Evolutionary conservation across 306 rosid species (phyloP).

Genomic region (Vigna radiata): DNA sequence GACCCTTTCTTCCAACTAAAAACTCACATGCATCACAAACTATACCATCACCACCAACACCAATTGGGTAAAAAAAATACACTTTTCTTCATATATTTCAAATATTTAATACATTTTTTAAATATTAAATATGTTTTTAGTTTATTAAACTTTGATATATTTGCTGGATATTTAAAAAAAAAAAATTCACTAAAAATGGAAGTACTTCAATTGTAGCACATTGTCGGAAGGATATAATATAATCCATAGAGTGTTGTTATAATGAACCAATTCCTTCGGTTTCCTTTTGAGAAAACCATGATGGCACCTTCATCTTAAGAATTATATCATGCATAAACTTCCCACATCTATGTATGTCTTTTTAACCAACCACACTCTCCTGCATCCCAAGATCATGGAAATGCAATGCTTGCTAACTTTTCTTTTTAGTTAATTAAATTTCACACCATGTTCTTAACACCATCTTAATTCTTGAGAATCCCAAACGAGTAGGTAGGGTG

Average conservation of each 20-base stretch:
- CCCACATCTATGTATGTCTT: neutral
- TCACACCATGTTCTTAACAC: neutral
- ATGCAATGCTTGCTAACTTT: neutral
- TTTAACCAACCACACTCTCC: neutral
- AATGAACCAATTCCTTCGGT: neutral
- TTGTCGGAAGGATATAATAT: too few relatives aligned
- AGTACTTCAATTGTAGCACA: neutral
- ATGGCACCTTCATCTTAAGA: neutral
- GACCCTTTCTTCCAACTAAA: slow-evolving; percentile 42
- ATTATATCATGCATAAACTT: neutral
- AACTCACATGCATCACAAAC: slow-evolving; percentile 61
- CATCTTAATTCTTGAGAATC: neutral
- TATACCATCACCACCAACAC: slow-evolving; percentile 39
- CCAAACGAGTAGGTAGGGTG: too few relatives aligned
- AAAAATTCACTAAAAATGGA: neutral
- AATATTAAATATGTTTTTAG: too few relatives aligned
- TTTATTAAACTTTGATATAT: too few relatives aligned
- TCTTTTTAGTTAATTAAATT: neutral
- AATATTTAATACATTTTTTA: too few relatives aligned
- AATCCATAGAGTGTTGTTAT: too few relatives aligned
- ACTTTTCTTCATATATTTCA: too few relatives aligned
- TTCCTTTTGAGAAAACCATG: neutral
- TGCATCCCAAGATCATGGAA: neutral
- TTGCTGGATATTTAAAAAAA: too few relatives aligned
- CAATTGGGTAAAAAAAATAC: neutral